phyloP scores from a whole-genome alignment of 148 eudicot genomes.

The Camellia lanceoleosa region DNA sequence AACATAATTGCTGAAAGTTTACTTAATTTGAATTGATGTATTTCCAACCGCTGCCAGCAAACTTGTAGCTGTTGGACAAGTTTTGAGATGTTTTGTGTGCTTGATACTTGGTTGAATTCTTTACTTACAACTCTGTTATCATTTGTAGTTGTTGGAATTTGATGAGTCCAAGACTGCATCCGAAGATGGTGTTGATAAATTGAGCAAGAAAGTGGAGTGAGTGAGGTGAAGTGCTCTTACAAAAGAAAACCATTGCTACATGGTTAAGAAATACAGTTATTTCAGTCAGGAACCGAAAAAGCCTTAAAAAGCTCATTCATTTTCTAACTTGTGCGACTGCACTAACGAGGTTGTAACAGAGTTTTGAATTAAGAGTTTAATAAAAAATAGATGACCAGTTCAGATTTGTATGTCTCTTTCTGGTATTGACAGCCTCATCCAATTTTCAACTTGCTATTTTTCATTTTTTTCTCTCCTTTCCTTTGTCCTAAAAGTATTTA shows the following conservation, averaged over 20 bases:
- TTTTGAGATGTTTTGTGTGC: background rate
- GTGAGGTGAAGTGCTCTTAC: slow-evolving; percentile 19
- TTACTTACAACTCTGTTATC: background rate
- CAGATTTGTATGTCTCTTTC: background rate
- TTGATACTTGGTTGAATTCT: background rate
- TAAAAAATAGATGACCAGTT: background rate
- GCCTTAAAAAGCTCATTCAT: background rate
- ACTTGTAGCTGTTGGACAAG: no score
- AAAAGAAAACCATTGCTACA: background rate
- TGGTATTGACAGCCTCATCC: background rate
- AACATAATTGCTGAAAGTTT: no score
- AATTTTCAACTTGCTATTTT: background rate
- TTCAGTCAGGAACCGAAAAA: background rate
- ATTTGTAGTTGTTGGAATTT: slow-evolving; percentile 77
- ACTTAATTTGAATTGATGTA: no score
- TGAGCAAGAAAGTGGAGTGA: slow-evolving; percentile 70
- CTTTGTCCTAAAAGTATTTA: background rate
- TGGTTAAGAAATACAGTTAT: slow-evolving; percentile 4
- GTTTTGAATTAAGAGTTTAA: slow-evolving; percentile 6
- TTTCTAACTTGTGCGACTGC: slow-evolving; percentile 12
- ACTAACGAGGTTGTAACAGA: slow-evolving; percentile 7
- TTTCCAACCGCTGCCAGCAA: no score
- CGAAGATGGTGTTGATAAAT: slow-evolving; percentile 33
- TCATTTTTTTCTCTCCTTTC: no score
- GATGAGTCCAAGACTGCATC: slow-evolving; percentile 66